Evolutionary conservation across 2,329 filamentous ascomycete species (phyloP).

Genomic region (Monosporascus sp.): DNA sequence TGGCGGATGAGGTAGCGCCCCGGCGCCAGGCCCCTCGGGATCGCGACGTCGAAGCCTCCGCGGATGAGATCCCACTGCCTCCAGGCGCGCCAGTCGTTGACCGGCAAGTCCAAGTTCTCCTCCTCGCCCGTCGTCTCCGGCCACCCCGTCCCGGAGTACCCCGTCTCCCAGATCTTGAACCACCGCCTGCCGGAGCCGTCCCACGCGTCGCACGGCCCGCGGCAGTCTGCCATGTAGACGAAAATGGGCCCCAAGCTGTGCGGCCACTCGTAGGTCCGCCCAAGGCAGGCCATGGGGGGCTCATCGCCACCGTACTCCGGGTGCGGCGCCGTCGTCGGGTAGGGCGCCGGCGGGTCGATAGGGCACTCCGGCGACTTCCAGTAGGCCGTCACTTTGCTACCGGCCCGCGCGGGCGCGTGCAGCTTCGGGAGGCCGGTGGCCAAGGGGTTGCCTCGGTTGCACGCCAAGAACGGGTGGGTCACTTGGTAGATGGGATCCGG

Average conservation of each 20-base stretch:
- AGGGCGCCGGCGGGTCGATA: conserved; percentile 1
- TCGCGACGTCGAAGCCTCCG: conserved; percentile 1
- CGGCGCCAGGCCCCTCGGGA: conserved; percentile 4
- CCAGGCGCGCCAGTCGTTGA: neutral
- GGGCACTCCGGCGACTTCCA: neutral
- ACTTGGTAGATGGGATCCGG: conserved; percentile 7
- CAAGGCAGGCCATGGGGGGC: neutral
- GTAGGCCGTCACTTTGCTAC: neutral
- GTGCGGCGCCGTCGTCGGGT: conserved; percentile 4
- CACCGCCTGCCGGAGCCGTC: conserved; percentile 5
- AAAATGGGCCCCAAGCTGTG: neutral
- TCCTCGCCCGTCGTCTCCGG: conserved; percentile 1
- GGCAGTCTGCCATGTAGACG: conserved; percentile 3
- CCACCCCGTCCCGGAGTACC: conserved; percentile 13
- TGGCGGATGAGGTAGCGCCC: conserved; percentile 10
- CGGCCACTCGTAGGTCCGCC: conserved; percentile 1
- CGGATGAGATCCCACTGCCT: neutral
- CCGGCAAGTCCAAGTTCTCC: too few species aligned
- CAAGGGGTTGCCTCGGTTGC: conserved; percentile 9
- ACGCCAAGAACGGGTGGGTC: conserved; percentile 7
- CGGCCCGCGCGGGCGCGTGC: conserved; percentile 1
- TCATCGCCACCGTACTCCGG: neutral
- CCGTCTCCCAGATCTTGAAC: conserved; percentile 8
- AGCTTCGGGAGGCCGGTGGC: conserved; percentile 4
- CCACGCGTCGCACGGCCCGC: conserved; percentile 3